Evolutionary conservation across 2,329 filamentous ascomycete species (phyloP), one percentile per base, ranked within the genome.

Genomic region (Pseudomassariella vexata): DNA sequence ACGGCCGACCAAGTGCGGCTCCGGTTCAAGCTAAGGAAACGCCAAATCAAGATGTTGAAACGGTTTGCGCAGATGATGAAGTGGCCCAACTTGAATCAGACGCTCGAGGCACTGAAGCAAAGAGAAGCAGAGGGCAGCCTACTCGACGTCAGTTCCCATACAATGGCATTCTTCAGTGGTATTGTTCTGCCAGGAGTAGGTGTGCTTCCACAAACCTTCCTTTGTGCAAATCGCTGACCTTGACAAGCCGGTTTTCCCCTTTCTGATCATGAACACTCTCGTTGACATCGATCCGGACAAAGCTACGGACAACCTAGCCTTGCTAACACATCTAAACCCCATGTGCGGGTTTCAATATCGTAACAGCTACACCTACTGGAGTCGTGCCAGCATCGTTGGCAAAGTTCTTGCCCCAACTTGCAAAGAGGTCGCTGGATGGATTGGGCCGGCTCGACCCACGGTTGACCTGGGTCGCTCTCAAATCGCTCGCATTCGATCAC

Each of bases 101-200:
- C 82, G 6, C 65, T 84, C 26, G 70, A 75, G 24, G 66, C 73
- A 27, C 65, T 87, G 33, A 73, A 70, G 40, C 69, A 79, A 38
- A 66, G 68, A 38, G 76, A 82, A 36, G 59, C 57, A 9, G 74
- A 81, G 37, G 67, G 70, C 15, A 65, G 65, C 10, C 59, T 84
- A 32, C 66, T 83, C 40, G 61, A 68, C 24, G 60, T 79, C 48
- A 78, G 78, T 47, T 82, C 81, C 14, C 80, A 38, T 49, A 73
- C 82, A 11, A 80, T 85, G 73, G 82, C 83, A 6, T 88, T 83
- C 61, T 86, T 87, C 48, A 83, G 79, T 22, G 82, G 82, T 4
- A 68, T 87, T 10, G 72, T 87, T 21, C 59, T 88, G 4, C 83
- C 83, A 7, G 83, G 83, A 9, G 68, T 73, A 54, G 69, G 76